Conservation (phyloP, 345 rosid species). For the Punica granatum region DNA sequence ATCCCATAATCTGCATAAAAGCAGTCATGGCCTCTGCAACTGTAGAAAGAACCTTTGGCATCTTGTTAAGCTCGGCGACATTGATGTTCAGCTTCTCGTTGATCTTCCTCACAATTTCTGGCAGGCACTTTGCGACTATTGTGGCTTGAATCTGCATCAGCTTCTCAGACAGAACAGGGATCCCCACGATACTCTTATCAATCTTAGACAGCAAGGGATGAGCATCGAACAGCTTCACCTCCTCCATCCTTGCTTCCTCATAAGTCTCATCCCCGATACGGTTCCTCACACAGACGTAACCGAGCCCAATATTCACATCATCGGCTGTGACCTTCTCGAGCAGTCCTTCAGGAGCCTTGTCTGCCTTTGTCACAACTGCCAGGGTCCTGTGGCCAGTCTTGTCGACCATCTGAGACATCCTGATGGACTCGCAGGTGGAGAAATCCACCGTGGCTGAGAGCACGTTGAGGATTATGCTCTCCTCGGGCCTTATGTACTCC, state of each 20-base stretch:
- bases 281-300: slow-evolving; percentile 44
- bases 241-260: slow-evolving; percentile 25
- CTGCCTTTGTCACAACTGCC: slow-evolving; percentile 46
- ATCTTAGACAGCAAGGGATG: slow-evolving; percentile 22
- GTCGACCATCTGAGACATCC: slow-evolving; percentile 45
- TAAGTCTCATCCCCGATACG: slow-evolving; percentile 32
- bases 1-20: slow-evolving; percentile 32
- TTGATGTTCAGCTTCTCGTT: slow-evolving; percentile 19
- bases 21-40: slow-evolving; percentile 28
- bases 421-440: slow-evolving; percentile 43
- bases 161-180: slow-evolving; percentile 29
- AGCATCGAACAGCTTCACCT: slow-evolving; percentile 16
- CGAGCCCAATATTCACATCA: slow-evolving; percentile 42
- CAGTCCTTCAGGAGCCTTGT: slow-evolving; percentile 42
- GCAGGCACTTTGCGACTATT: slow-evolving; percentile 23
- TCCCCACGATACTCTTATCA: slow-evolving; percentile 27
- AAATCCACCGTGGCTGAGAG: slow-evolving; percentile 40
- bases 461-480: slow-evolving; percentile 43
- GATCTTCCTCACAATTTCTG: slow-evolving; percentile 20
- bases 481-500: slow-evolving; percentile 37
- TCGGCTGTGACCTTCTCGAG: slow-evolving; percentile 41
- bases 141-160: slow-evolving; percentile 30
- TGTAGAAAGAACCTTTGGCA: slow-evolving; percentile 24
- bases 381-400: slow-evolving; percentile 36
- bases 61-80: slow-evolving; percentile 11